Percentiles rank a stretch among this genome's conserved stretches.
Conservation (phyloP, 139 green algal species). For the Asterochloris sp. region DNA sequence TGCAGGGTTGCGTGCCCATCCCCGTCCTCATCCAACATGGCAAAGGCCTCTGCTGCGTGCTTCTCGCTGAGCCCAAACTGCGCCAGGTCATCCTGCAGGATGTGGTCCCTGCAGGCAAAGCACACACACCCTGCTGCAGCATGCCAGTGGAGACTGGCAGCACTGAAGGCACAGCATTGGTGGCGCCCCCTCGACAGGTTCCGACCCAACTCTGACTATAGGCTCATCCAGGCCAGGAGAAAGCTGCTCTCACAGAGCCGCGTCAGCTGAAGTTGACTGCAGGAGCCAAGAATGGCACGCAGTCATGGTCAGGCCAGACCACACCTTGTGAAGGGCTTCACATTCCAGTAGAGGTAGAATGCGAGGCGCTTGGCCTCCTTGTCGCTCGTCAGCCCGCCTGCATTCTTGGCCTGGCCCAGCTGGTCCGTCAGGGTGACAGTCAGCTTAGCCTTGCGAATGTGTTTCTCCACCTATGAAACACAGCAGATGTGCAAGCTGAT, state of each 20-base stretch:
- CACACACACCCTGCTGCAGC: too few relatives aligned
- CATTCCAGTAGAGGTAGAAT: slow-evolving; percentile 42
- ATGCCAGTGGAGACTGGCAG: neutral
- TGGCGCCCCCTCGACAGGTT: neutral
- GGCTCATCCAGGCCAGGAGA: neutral
- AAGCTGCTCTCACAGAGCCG: too few relatives aligned
- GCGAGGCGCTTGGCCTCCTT: slow-evolving; percentile 58
- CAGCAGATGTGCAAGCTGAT: too few relatives aligned
- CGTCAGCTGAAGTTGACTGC: too few relatives aligned
- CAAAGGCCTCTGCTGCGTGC: slow-evolving; percentile 49
- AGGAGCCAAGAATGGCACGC: too few relatives aligned
- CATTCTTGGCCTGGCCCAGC: slow-evolving; percentile 25
- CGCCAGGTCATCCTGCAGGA: slow-evolving; percentile 53
- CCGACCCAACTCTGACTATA: neutral
- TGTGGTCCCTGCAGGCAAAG: slow-evolving; percentile 21
- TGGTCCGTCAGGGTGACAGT: slow-evolving; percentile 45
- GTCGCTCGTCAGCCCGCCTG: slow-evolving; percentile 35
- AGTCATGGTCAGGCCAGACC: too few relatives aligned
- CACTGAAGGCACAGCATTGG: neutral
- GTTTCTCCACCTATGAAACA: slow-evolving; percentile 35
- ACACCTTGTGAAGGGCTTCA: slow-evolving; percentile 26
- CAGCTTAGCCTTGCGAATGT: slow-evolving; percentile 48
- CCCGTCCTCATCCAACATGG: slow-evolving; percentile 54
- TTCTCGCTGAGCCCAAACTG: slow-evolving; percentile 36
- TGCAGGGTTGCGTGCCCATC: slow-evolving; percentile 48